Evolutionary conservation across 495 filamentous ascomycete genomes (phyloP), one percentile per base, ranked within the genome.

Genomic region (Aspergillus nanangensis): DNA sequence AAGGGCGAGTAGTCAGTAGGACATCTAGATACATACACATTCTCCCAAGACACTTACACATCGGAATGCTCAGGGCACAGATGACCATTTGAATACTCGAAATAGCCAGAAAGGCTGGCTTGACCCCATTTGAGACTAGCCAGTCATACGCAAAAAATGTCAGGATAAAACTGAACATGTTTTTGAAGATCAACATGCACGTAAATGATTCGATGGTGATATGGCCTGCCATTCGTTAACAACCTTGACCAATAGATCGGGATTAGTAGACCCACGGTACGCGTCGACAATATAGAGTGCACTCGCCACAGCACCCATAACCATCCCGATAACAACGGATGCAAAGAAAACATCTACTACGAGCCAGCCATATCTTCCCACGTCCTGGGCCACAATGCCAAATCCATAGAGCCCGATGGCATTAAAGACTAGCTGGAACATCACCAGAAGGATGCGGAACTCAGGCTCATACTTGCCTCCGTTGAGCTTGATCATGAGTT

Each of bases 251-350:
- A 13, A 24, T 4, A 5, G 5, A n/a, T 5, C 14, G 13, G 8
- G 3, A 39, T 4, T 40, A 3, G 11, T 10, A 29, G 38, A 78
- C 84, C 70, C 67, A 86, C 90, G 83, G 66, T 96, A 90, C 1
- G 91, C 91, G 69, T 96, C 91, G 1, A 95, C 89, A 53, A 96
- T 87, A 54, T 96, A 96, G n/a, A 96, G 63, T 1, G 88, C 84
- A 41, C 82, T 84, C 1, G 86, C 81, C 5, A 95, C 88, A 0
- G 91, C 90, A 2, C 91, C 91, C 51, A 94, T 78, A 1, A 96
- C 88, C 87, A 95, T 95, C 0, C 90, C 91, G 49, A 83, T 79
- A 3, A 95, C 85, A 45, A 87, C 71, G 34, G 88, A 70, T 1
- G 74, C 80, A 50, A 94, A 93, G 54, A 90, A 94, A 18, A 89